Evolutionary conservation across 805 yeast species (phyloP).

Genomic region (Lipomyces kockii): DNA sequence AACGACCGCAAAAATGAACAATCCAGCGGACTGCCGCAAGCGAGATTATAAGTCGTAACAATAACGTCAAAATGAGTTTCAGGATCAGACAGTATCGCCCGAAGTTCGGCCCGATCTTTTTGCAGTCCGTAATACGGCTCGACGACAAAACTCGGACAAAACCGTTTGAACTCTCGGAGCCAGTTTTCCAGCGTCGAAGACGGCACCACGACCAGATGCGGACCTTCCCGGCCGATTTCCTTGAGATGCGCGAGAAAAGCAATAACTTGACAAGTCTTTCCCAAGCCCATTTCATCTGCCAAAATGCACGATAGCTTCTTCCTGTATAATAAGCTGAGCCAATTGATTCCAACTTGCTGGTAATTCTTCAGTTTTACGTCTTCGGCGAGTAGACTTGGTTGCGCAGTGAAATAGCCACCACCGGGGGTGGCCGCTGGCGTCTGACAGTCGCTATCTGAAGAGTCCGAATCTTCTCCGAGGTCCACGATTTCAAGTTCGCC

Average conservation of each 20-base stretch:
- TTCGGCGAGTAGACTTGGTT: constrained; percentile 69
- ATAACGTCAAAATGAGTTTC: constrained; percentile 75
- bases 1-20: constrained; percentile 73
- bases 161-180: constrained; percentile 90
- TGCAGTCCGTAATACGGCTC: constrained; percentile 94
- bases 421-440: constrained; percentile 27
- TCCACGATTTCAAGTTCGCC: constrained; percentile 65
- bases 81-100: constrained; percentile 64
- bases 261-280: constrained; percentile 96
- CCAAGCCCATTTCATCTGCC: constrained; percentile 99
- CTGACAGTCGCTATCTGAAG: constrained; percentile 18
- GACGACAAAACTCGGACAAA: constrained; percentile 77
- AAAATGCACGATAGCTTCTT: constrained; percentile 85
- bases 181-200: constrained; percentile 96
- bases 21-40: constrained; percentile 85
- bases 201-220: constrained; percentile 94
- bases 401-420: constrained; percentile 57
- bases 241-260: constrained; percentile 86
- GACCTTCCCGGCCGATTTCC: constrained; percentile 67
- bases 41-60: constrained; percentile 91
- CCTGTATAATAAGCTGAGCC: constrained; percentile 82
- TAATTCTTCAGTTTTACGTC: constrained; percentile 78
- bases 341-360: constrained; percentile 96
- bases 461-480: constrained; percentile 16
- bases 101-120: constrained; percentile 79